Conservation (phyloP, 2,329 filamentous ascomycete species). For the Xylaria sp. region DNA sequence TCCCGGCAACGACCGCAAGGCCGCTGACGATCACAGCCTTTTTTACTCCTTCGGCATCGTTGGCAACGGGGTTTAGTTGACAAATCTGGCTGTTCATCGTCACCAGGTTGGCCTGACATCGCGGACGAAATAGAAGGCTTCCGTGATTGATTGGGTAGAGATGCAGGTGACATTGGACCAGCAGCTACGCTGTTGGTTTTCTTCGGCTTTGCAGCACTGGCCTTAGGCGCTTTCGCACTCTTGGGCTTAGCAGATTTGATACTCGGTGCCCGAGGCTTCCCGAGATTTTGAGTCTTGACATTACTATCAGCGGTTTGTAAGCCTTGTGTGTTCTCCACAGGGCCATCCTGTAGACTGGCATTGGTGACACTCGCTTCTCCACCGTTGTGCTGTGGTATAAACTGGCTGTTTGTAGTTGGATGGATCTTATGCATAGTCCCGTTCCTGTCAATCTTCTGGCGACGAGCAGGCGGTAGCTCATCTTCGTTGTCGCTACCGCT, state of each 20-base stretch:
- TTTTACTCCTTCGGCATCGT: constrained; percentile 99
- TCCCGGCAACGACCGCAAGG: constrained; percentile 96
- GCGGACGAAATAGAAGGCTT: constrained; percentile 78
- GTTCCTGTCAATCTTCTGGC: constrained; percentile 64
- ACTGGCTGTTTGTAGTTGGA: constrained; percentile 64
- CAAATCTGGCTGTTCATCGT: constrained; percentile 91
- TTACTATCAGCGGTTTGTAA: constrained; percentile 57
- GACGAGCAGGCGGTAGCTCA: constrained; percentile 68
- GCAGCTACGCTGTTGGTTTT: constrained; percentile 56
- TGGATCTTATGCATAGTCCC: constrained; percentile 60
- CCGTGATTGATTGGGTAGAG: constrained; percentile 74
- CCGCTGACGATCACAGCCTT: constrained; percentile 95
- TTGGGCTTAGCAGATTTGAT: constrained; percentile 61
- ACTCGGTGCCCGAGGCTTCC: constrained; percentile 49
- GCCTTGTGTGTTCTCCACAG: constrained; percentile 53
- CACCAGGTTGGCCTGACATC: constrained; percentile 68
- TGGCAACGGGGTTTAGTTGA: constrained; percentile 98
- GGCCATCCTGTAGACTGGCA: constrained; percentile 61
- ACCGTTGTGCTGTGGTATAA: constrained; percentile 56
- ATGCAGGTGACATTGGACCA: constrained; percentile 71
- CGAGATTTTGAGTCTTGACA: constrained; percentile 55
- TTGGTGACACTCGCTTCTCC: constrained; percentile 68
- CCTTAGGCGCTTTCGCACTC: constrained; percentile 54
- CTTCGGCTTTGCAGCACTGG: constrained; percentile 64
- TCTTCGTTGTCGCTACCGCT: constrained; percentile 75